Percentiles rank a stretch among this genome's conserved stretches.
These are phyloP conservation scores for Neurospora pannonica DNA, from an alignment of 495 filamentous ascomycete species.

Conservation along the genomic window DNA sequence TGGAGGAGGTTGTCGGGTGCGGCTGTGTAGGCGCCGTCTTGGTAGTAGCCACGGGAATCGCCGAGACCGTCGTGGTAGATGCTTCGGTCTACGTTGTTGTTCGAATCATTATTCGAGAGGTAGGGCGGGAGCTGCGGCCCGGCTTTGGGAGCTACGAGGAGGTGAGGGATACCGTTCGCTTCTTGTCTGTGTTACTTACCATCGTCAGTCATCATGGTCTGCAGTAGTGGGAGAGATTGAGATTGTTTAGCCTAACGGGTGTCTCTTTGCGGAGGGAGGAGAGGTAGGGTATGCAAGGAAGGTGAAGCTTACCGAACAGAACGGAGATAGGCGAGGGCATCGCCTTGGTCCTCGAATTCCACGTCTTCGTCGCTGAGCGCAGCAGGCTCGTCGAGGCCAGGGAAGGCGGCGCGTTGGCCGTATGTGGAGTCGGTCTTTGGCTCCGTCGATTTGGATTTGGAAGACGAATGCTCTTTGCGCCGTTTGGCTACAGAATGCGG, in stretches of 20 bases:
- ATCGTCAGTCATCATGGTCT: constrained; percentile 23
- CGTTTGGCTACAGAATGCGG: constrained; percentile 19
- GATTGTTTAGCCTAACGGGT: constrained; percentile 22
- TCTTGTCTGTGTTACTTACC: constrained; percentile 54
- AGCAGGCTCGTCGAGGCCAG: constrained; percentile 49
- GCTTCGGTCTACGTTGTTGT: constrained; percentile 25
- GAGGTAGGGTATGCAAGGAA: constrained; percentile 4
- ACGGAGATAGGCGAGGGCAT: constrained; percentile 66
- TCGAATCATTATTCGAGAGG: constrained; percentile 11
- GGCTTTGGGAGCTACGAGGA: constrained; percentile 48
- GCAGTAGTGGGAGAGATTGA: constrained; percentile 11
- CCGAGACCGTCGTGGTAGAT: constrained; percentile 34
- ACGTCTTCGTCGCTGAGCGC: constrained; percentile 37
- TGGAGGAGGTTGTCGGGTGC: constrained; percentile 20
- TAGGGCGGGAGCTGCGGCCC: constrained; percentile 35
- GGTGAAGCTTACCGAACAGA: constrained; percentile 63
- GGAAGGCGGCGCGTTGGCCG: constrained; percentile 70
- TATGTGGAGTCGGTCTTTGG: constrained; percentile 52
- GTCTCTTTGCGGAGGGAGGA: background rate
- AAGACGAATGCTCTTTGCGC: constrained; percentile 11
- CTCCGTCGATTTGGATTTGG: constrained; percentile 13
- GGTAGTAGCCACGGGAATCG: constrained; percentile 51
- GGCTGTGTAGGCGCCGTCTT: constrained; percentile 63
- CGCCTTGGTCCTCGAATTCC: constrained; percentile 46
- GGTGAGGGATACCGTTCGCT: constrained; percentile 57